phyloP scores from a whole-genome alignment of 176 grass and related monocot species.

The Rhynchospora tenuis region DNA sequence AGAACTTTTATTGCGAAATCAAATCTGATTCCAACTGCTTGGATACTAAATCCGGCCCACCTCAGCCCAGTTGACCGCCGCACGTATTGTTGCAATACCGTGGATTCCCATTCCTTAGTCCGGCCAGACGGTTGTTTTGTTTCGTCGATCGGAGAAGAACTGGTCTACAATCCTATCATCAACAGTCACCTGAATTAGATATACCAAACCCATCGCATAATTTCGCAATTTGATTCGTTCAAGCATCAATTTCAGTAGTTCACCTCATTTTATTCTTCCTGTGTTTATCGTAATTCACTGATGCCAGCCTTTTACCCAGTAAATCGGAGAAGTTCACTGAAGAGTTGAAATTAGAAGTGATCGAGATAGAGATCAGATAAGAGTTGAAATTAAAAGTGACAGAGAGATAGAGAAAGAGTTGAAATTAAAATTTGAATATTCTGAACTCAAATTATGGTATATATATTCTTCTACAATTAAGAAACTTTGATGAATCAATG shows the following conservation, averaged over 20 bases:
- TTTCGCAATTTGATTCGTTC: neutral
- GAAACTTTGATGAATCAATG: too few species aligned
- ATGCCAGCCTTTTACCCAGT: neutral
- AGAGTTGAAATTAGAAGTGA: neutral
- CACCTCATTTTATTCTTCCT: neutral
- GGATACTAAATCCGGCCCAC: neutral
- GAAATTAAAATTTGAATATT: too few species aligned
- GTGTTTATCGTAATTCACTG: neutral
- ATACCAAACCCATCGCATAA: neutral
- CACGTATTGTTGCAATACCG: too few species aligned
- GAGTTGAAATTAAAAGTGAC: too few species aligned
- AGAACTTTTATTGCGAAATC: too few species aligned
- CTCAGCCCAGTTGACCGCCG: too few species aligned
- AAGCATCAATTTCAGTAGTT: neutral
- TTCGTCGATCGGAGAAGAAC: neutral
- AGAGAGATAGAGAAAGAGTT: neutral
- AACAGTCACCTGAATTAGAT: neutral
- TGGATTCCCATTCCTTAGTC: too few species aligned
- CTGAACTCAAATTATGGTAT: too few species aligned
- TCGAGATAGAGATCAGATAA: neutral
- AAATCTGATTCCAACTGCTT: neutral
- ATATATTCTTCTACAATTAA: too few species aligned
- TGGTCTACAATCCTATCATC: neutral
- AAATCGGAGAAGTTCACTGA: neutral
- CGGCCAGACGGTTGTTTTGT: too few species aligned